Evolutionary conservation across 1,139 yeast species (phyloP), one percentile per base, ranked within the genome.

Genomic region (Nakaseomyces sp.): DNA sequence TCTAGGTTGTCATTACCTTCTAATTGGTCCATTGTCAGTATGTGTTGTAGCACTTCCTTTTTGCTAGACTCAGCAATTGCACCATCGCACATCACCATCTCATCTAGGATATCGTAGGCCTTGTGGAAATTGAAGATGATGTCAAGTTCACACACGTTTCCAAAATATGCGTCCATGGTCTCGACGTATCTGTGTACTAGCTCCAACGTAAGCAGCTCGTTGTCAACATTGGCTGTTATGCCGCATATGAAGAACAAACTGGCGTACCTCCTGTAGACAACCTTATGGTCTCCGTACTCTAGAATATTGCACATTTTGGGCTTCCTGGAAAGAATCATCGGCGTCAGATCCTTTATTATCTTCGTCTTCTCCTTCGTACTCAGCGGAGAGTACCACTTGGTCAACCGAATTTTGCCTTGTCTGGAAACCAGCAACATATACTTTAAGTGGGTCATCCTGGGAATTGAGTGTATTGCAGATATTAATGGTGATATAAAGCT

Each of bases 281-380:
- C 78, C 64, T 89, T 91, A 49, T 85, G 77, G 59, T 87, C 96
- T 53, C 80, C 81, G 62, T 88, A 87, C 63, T 91, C 98, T 45
- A 93, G 70, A 44, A 91, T 91, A 64, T 91, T 93, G 66, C 98
- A 89, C 97, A 91, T 89, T 65, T 86, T 88, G 26, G 95, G 84
- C 49, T 95, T 76, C 52, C 99, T 74, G 20, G 88, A 74, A 41
- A 93, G 75, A 25, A 91, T 86, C 42, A 86, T 67, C 3, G 96
- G 88, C 16, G 95, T 82, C 47, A 91, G 74, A 56, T 93, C 97
- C 54, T 88, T 76, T 48, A 85, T 81, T 45, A 87, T 80, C 64
- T 83, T 82, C 45, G 82, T 70, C 69, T 88, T 88, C 56, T 88
- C 96, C 61, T 85, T 86, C 53, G 83, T 83, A 18, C 85, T 74